Evolutionary conservation across 2,329 filamentous ascomycete genomes (phyloP).

Genomic region (Chrysoporthe deuterocubensis): DNA sequence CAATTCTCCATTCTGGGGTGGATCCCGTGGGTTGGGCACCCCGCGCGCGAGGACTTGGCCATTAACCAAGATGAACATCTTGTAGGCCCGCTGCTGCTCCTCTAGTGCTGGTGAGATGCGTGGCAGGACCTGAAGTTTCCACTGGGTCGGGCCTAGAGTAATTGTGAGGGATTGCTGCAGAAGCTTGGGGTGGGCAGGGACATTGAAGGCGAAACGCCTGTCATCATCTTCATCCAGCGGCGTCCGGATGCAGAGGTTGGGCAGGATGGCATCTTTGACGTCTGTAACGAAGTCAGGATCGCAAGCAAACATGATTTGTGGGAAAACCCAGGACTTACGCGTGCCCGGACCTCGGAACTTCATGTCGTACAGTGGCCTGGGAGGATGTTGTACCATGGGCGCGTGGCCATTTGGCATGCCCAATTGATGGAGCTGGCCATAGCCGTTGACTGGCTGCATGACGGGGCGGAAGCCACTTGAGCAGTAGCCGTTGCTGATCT

Average conservation of each 20-base stretch:
- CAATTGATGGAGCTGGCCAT: slow-evolving; percentile 22
- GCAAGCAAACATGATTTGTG: too few species aligned
- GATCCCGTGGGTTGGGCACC: slow-evolving; percentile 57
- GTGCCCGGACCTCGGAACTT: slow-evolving; percentile 27
- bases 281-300: slow-evolving; percentile 43
- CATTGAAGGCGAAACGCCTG: slow-evolving; percentile 63
- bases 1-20: slow-evolving; percentile 60
- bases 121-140: slow-evolving; percentile 72
- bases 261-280: slow-evolving; percentile 66
- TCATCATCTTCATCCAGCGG: slow-evolving; percentile 68
- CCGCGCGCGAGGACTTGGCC: slow-evolving; percentile 61
- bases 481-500: slow-evolving; percentile 36
- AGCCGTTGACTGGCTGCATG: slow-evolving; percentile 24
- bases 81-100: slow-evolving; percentile 68
- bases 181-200: slow-evolving; percentile 68
- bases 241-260: slow-evolving; percentile 66
- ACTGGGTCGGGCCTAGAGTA: slow-evolving; percentile 68
- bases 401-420: slow-evolving; percentile 23
- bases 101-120: slow-evolving; percentile 66
- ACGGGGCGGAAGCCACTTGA: slow-evolving; percentile 27
- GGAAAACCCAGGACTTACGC: slow-evolving; percentile 11
- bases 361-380: slow-evolving; percentile 22
- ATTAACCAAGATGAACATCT: slow-evolving; percentile 75
- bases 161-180: slow-evolving; percentile 75
- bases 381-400: slow-evolving; percentile 11